These are phyloP conservation scores for Metarhizium album DNA, from an alignment of 2,329 filamentous ascomycete genomes.

Conservation along the genomic window DNA sequence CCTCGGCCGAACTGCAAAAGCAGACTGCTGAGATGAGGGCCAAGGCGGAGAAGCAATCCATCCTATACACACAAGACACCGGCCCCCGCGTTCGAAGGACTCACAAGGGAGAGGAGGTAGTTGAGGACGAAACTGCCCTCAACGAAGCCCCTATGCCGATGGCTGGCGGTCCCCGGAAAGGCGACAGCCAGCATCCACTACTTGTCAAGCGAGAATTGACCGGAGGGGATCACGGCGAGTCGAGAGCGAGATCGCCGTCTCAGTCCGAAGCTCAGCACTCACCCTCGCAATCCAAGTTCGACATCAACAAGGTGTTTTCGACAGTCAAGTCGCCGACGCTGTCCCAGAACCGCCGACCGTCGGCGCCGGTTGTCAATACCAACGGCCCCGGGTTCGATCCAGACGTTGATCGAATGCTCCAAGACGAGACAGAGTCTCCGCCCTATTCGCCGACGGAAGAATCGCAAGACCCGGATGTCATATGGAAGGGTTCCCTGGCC, in stretches of 20 bases:
- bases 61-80: slow-evolving; percentile 61
- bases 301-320: slow-evolving; percentile 78
- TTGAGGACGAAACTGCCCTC: slow-evolving; percentile 61
- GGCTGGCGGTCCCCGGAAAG: slow-evolving; percentile 11
- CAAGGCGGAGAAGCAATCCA: slow-evolving; percentile 71
- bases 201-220: slow-evolving; percentile 26
- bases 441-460: slow-evolving; percentile 76
- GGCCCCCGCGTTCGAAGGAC: slow-evolving; percentile 74
- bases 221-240: slow-evolving; percentile 17
- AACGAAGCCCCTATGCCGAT: slow-evolving; percentile 23
- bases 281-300: slow-evolving; percentile 52
- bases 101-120: slow-evolving; percentile 87
- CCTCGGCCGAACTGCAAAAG: slow-evolving; percentile 76
- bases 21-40: slow-evolving; percentile 69
- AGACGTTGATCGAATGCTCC: slow-evolving; percentile 80
- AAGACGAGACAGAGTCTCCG: slow-evolving; percentile 70
- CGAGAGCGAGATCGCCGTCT: slow-evolving; percentile 24
- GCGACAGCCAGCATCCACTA: slow-evolving; percentile 10
- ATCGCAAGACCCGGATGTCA: slow-evolving; percentile 52
- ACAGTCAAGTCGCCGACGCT: slow-evolving; percentile 65
- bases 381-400: slow-evolving; percentile 62
- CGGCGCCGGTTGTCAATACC: slow-evolving; percentile 32
- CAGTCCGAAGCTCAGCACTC: slow-evolving; percentile 36
- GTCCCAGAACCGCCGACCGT: slow-evolving; percentile 36
- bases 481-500: slow-evolving; percentile 66